These are phyloP conservation scores for Podospora tetraspora DNA, from an alignment of 495 filamentous ascomycete species.

Conservation along the genomic window DNA sequence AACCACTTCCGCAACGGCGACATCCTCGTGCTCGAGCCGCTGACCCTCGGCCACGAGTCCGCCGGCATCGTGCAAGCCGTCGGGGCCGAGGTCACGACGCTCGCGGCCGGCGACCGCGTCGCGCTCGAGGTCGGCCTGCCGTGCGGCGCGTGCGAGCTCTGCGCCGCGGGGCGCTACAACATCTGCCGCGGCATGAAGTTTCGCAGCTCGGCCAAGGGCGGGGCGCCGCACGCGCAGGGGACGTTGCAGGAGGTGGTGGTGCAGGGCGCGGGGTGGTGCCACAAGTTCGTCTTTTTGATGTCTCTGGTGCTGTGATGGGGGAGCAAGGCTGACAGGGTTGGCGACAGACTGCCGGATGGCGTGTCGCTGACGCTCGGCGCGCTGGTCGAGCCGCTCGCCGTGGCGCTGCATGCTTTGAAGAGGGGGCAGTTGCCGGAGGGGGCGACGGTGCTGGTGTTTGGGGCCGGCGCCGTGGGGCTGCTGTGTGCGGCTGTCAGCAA, in stretches of 20 bases:
- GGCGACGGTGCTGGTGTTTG: slow-evolving; percentile 64
- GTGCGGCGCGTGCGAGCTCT: slow-evolving; percentile 65
- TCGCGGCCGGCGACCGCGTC: slow-evolving; percentile 64
- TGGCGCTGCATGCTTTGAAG: slow-evolving; percentile 69
- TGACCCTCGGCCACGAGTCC: slow-evolving; percentile 65
- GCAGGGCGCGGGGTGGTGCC: slow-evolving; percentile 64
- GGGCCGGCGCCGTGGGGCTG: slow-evolving; percentile 75
- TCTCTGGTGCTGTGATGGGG: background rate
- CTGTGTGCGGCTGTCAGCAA: slow-evolving; percentile 65
- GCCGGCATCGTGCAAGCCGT: slow-evolving; percentile 52
- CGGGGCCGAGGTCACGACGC: slow-evolving; percentile 38
- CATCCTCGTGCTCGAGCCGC: slow-evolving; percentile 57
- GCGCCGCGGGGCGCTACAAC: slow-evolving; percentile 69
- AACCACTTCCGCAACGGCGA: slow-evolving; percentile 61
- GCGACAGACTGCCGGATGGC: slow-evolving; percentile 49
- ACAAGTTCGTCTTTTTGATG: slow-evolving; percentile 42
- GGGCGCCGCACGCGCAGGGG: slow-evolving; percentile 73
- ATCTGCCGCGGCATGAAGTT: slow-evolving; percentile 79
- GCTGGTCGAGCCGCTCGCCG: slow-evolving; percentile 71
- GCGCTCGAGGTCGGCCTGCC: slow-evolving; percentile 79
- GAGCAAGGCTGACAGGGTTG: background rate
- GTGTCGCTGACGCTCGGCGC: slow-evolving; percentile 67
- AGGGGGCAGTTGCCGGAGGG: slow-evolving; percentile 52
- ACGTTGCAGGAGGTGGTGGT: slow-evolving; percentile 76
- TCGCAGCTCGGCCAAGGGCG: slow-evolving; percentile 65